Percentiles rank a stretch among this genome's conserved stretches.
Evolutionary conservation across 139 green algal species (phyloP).

Genomic region (Chlamydomonas applanata): DNA sequence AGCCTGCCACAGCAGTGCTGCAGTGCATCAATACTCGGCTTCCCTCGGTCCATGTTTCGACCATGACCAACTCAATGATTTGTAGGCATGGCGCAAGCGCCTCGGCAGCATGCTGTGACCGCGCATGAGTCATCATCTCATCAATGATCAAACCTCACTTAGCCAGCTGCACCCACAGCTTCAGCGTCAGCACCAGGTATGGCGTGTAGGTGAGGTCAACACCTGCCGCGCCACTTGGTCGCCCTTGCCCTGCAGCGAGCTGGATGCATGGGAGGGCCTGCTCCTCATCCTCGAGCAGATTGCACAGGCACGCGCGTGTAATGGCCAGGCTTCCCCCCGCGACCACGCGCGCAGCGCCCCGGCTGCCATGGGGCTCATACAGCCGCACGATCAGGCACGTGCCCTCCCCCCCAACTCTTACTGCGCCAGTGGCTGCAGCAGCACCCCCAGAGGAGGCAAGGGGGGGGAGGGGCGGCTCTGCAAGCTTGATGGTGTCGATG

Average conservation of each 20-base stretch:
- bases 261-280: neutral
- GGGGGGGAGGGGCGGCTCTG: slow-evolving; percentile 18
- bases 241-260: neutral
- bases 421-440: neutral
- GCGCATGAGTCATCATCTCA: too few relatives aligned
- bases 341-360: neutral
- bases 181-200: too few relatives aligned
- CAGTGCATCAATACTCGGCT: too few relatives aligned
- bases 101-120: too few relatives aligned
- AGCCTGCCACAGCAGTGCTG: too few relatives aligned
- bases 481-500: slow-evolving; percentile 32
- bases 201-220: too few relatives aligned
- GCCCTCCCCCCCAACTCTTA: neutral
- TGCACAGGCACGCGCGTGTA: neutral
- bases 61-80: too few relatives aligned
- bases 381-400: slow-evolving; percentile 15
- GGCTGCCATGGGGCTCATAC: slow-evolving; percentile 36
- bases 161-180: too few relatives aligned
- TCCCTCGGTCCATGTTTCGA: too few relatives aligned
- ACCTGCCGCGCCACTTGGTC: too few relatives aligned
- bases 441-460: neutral
- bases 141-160: too few relatives aligned
- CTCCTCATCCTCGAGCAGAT: slow-evolving; percentile 28
- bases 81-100: too few relatives aligned
- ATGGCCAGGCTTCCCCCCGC: slow-evolving; percentile 14